Base-by-base conservation (phyloP, 1,284 basidiomycete genomes). In the Xerocomus cyaneibrunnescens region DNA sequence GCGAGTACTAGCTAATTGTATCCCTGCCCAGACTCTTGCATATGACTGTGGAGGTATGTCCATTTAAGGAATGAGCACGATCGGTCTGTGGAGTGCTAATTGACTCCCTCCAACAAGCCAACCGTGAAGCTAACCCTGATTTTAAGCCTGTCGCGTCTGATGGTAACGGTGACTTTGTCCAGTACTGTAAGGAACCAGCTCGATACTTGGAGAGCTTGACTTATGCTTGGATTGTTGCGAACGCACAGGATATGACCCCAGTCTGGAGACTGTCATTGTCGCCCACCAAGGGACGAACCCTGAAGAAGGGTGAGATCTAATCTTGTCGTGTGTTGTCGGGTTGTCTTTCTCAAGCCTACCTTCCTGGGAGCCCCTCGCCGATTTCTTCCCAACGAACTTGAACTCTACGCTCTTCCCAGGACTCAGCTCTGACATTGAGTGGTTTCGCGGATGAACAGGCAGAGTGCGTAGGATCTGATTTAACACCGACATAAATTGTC, bases 31-130 rank as follows among this genome's bases (percentile, higher is more conserved):
- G 25, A 81, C 79, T 7, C 56, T 74, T 22, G 65, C 72, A 8
- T 88, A 85, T 84, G 64, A 67, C 31, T 88, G 86, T 65, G 85
- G 87, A 62, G 59, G 81, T 81, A 54, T 21, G 74, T 64, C n/a
- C 21, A 48, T 31, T 34, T 23, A 14, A 35, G 40, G n/a, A 1
- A 4, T 32, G 23, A 25, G 17, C 12, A 19, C 3, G 19, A 10
- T 13, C 8, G 0, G 3, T 48, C 19, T 28, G 13, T 23, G 6
- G 14, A 34, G 38, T 14, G 23, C 37, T 48, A 21, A 54, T n/a
- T 27, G 13, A 13, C 16, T 34, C 10, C 7, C 35, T 27, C 41
- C 1, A 43, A 41, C 3, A 30, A 84, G 83, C 69, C 3, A 76
- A 78, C 55, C 87, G 85, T 56, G 46, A 75, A 16, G 80, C 76